Percentiles rank a stretch among this genome's conserved stretches.
These are phyloP conservation scores for Lenwebbia sp. DNA, from an alignment of 345 rosid species.

Conservation along the genomic window DNA sequence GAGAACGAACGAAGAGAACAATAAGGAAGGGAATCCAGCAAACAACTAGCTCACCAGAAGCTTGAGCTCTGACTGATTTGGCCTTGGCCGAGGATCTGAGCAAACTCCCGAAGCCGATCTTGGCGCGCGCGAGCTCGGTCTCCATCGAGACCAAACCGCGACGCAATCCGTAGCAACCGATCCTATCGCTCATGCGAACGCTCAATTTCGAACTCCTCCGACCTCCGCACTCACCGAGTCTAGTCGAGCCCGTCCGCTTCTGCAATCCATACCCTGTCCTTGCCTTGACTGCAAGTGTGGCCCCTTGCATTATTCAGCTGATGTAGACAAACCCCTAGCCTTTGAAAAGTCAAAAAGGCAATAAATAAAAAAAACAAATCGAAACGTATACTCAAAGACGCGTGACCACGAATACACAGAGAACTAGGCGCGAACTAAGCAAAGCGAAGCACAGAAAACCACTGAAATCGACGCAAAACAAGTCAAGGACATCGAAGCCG, in stretches of 20 bases:
- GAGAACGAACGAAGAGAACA: neutral
- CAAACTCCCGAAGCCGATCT: slow-evolving; percentile 15
- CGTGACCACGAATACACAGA: neutral
- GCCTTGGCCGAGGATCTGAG: slow-evolving; percentile 37
- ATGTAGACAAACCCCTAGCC: neutral
- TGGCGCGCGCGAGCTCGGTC: slow-evolving; percentile 49
- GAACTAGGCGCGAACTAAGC: neutral
- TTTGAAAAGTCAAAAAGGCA: neutral
- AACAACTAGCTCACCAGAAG: slow-evolving; percentile 48
- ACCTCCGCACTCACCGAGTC: slow-evolving; percentile 2
- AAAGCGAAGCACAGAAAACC: neutral
- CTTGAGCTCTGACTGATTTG: slow-evolving; percentile 51
- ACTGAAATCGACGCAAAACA: neutral
- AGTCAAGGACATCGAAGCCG: neutral
- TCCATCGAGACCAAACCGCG: slow-evolving; percentile 37
- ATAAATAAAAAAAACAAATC: neutral
- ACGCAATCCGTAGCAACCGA: slow-evolving; percentile 24
- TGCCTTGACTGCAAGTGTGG: slow-evolving; percentile 32
- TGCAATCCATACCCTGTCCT: slow-evolving; percentile 25
- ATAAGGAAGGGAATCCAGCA: neutral
- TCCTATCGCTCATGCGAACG: slow-evolving; percentile 14
- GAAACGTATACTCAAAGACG: neutral
- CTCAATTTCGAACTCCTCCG: slow-evolving; percentile 7
- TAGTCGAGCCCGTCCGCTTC: slow-evolving; percentile 12
- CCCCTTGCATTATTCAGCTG: slow-evolving; percentile 41